Base-by-base conservation (phyloP, 208 protist genomes). In the Acanthamoeba castellanii region DNA sequence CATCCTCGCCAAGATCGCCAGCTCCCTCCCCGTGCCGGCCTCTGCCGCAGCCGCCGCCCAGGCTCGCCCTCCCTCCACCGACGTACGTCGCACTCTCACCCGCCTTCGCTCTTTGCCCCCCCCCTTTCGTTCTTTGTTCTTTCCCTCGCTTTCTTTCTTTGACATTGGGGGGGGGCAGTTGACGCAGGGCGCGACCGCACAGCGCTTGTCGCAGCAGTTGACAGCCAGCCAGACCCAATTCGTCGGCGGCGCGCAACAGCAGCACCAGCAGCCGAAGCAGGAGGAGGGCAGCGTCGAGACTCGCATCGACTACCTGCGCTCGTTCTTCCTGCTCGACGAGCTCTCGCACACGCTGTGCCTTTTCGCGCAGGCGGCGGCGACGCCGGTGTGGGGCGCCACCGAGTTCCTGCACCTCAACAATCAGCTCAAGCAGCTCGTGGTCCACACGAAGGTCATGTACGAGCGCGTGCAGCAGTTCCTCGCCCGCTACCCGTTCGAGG, bases 401-500 rank as follows among this genome's bases (percentile, higher is more conserved):
- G 68, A 76, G 34, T 76, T 76, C 68, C 13, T 76, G 68, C 27
- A 76, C 7, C 68, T 76, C 34, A 76, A 76, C 68, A 76, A n/a
- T 4, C 68, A 76, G 68, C 68, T 76, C 68, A 76, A 76, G 34
- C 68, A 76, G 68, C 68, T 76, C 68, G 68, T 76, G 68, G 22
- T 76, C 32, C 68, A 76, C 68, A 76, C 68, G 22, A 76, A 76
- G 68, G 11, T 45, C 34, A 76, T 76, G 68, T 76, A 76, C 34
- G 68, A 76, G 68, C 68, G 68, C 27, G 68, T 76, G n/a, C 68
- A 76, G 68, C 68, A 45, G 68, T 76, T 76, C 34, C 68, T 76
- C 34, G 32, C 11, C 11, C 68, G 68, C 34, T 76, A 76, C 34
- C 68, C 68, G 34, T 76, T 76, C 34, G 68, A 76, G 32, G 68